These are phyloP conservation scores for Tulasnella sp. DNA, from an alignment of 768 basidiomycete genomes.

Conservation along the genomic window DNA sequence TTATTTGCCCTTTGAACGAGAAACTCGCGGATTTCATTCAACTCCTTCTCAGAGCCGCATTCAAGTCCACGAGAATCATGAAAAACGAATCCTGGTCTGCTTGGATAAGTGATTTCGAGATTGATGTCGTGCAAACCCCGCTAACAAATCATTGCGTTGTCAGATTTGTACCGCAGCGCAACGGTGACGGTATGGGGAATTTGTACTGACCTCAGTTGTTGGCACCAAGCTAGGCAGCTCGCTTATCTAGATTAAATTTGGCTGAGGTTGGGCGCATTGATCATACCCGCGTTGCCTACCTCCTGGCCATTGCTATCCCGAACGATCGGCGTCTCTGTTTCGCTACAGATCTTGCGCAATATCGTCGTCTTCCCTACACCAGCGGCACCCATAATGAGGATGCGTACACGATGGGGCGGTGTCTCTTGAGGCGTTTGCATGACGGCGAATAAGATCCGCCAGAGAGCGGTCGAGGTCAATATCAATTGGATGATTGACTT, in stretches of 20 bases:
- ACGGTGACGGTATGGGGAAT: too few relatives aligned
- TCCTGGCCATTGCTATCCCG: not conserved
- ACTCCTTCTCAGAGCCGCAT: conserved; percentile 15
- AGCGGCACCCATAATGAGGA: not conserved
- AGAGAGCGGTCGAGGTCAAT: too few relatives aligned
- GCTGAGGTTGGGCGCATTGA: too few relatives aligned
- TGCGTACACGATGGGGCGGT: not conserved
- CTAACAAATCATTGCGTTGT: conserved; percentile 5
- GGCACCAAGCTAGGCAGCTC: too few relatives aligned
- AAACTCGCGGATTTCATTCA: not conserved
- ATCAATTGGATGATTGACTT: too few relatives aligned
- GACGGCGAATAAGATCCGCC: too few relatives aligned
- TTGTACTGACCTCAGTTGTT: too few relatives aligned
- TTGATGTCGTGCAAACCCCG: conserved; percentile 24
- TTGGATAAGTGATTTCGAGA: conserved; percentile 21
- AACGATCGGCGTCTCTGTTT: not conserved
- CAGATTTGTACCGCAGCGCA: not conserved
- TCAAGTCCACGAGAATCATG: conserved; percentile 28
- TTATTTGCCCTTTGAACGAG: not conserved
- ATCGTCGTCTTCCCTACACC: not conserved
- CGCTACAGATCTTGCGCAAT: not conserved
- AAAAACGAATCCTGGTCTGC: conserved; percentile 24
- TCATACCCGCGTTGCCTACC: not conserved
- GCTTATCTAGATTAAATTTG: too few relatives aligned
- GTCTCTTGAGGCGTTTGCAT: too few relatives aligned